These are phyloP conservation scores for Candida sojae DNA, from an alignment of 1,139 yeast genomes.

Conservation along the genomic window DNA sequence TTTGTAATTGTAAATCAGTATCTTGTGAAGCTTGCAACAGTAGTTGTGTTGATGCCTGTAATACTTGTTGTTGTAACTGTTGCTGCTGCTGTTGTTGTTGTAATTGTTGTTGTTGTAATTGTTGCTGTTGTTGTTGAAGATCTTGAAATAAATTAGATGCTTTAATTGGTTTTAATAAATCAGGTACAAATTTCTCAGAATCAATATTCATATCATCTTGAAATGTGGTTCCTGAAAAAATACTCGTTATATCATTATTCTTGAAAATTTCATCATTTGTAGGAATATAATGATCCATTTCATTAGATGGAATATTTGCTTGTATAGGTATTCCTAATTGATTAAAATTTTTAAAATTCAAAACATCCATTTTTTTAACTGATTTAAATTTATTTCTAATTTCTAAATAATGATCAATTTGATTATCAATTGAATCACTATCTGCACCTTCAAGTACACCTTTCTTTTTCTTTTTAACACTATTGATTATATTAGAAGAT, in stretches of 20 bases:
- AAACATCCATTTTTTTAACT: constrained; percentile 20
- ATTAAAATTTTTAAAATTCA: constrained; percentile 1
- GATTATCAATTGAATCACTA: constrained; percentile 27
- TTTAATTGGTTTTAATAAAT: constrained; percentile 24
- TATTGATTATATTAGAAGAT: constrained; percentile 40
- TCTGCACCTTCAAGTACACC: background rate
- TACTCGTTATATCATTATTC: constrained; percentile 2
- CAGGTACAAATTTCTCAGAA: constrained; percentile 17
- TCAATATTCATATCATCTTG: constrained; percentile 2
- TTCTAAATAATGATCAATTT: constrained; percentile 37
- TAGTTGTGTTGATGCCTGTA: background rate
- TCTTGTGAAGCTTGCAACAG: background rate
- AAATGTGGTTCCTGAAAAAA: constrained; percentile 6
- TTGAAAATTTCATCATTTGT: constrained; percentile 1
- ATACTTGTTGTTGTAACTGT: background rate
- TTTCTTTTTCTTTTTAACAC: constrained; percentile 36
- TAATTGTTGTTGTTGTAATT: background rate
- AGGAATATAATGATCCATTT: constrained; percentile 1
- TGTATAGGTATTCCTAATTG: background rate
- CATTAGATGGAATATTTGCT: background rate
- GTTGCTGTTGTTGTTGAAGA: constrained; percentile 1
- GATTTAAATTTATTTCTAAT: constrained; percentile 26
- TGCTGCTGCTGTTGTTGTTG: background rate
- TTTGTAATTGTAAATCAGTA: constrained; percentile 13
- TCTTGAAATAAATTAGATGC: constrained; percentile 21